Percentiles rank a stretch among this genome's conserved stretches.
Conservation (phyloP, 176 grass and related monocot species). For the Bonia amplexicaulis region DNA sequence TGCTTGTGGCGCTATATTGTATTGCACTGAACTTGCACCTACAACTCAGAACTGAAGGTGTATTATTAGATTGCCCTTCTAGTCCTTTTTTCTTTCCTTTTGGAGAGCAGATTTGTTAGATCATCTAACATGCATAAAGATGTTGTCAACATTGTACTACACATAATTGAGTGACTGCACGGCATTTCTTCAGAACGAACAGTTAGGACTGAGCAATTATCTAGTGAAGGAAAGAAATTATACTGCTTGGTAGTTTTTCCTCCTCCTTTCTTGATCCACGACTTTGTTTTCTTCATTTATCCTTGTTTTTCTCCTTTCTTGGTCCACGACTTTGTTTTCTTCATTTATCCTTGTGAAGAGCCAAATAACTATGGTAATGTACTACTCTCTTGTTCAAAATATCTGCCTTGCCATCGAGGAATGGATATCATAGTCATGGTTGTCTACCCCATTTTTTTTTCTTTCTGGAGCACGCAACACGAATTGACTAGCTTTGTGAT, state of each 20-base stretch:
- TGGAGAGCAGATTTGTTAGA: background rate
- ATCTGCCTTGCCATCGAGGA: background rate
- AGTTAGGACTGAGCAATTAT: background rate
- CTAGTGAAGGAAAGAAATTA: background rate
- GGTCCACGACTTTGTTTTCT: no score
- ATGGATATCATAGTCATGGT: background rate
- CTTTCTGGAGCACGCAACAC: background rate
- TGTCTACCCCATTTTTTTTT: background rate
- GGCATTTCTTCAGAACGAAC: background rate
- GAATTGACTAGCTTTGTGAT: background rate
- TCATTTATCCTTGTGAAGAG: background rate
- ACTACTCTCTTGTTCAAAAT: background rate
- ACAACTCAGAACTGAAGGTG: background rate
- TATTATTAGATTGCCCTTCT: background rate
- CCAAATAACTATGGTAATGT: background rate
- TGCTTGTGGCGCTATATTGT: background rate
- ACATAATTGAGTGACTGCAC: background rate
- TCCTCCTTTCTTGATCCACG: background rate
- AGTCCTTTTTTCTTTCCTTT: background rate
- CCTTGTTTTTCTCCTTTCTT: no score
- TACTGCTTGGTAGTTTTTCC: background rate
- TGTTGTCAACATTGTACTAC: background rate
- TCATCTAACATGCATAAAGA: constrained; percentile 16
- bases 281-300: background rate
- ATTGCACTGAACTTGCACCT: background rate